Percentiles rank a stretch among this genome's conserved stretches.
Conservation (phyloP, 192 early-diverging fungal species). For the Backusella morwellensis region DNA sequence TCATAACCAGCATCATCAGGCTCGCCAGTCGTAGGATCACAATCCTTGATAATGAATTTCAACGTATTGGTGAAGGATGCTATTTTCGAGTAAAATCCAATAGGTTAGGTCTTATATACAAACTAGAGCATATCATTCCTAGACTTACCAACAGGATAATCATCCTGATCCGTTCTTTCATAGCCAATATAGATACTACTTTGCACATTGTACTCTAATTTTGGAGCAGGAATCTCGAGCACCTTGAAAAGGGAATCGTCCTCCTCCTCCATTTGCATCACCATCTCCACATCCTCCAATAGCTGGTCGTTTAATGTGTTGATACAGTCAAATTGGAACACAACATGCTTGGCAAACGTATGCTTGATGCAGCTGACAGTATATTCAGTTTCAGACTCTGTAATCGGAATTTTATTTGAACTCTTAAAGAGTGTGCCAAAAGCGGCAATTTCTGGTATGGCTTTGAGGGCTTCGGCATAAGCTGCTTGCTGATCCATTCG, state of each 20-base stretch:
- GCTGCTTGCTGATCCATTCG: constrained; percentile 63
- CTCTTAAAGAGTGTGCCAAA: constrained; percentile 90
- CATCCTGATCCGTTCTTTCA: constrained; percentile 59
- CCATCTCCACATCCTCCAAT: constrained; percentile 86
- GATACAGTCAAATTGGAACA: constrained; percentile 94
- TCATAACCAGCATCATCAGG: constrained; percentile 93
- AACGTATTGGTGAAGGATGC: constrained; percentile 84
- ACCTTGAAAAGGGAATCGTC: constrained; percentile 60
- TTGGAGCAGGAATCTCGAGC: constrained; percentile 66
- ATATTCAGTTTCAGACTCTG: constrained; percentile 96
- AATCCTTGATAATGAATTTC: constrained; percentile 91
- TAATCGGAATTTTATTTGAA: constrained; percentile 76
- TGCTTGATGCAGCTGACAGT: constrained; percentile 91
- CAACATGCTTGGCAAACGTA: constrained; percentile 83
- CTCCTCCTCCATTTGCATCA: constrained; percentile 73
- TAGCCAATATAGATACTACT: constrained; percentile 85
- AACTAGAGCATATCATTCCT: too few relatives aligned
- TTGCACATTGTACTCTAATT: constrained; percentile 77
- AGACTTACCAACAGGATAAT: constrained; percentile 56
- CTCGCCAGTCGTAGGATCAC: constrained; percentile 91
- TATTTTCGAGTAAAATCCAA: constrained; percentile 21
- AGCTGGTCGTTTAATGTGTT: constrained; percentile 95
- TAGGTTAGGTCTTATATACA: background rate
- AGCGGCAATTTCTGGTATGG: constrained; percentile 78
- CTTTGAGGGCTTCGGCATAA: constrained; percentile 76